phyloP scores from a whole-genome alignment of 306 rosid species.

The Ormosia semicastrata region DNA sequence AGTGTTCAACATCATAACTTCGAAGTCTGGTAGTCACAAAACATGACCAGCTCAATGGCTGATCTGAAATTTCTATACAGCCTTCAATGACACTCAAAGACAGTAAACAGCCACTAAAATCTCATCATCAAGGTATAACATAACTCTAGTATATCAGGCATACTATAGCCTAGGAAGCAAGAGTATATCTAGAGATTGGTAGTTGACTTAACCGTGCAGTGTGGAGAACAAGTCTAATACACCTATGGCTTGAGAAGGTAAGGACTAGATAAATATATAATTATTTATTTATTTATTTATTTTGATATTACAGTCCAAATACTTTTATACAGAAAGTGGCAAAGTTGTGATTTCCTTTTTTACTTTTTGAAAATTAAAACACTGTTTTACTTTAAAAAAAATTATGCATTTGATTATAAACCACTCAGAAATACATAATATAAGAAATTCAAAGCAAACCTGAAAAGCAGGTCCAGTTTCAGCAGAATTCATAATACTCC shows the following conservation, averaged over 20 bases:
- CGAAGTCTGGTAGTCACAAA: neutral
- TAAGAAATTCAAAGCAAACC: constrained; percentile 57
- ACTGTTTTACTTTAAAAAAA: neutral
- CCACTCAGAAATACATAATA: neutral
- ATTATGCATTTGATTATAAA: constrained; percentile 1
- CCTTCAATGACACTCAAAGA: neutral
- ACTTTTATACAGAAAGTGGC: neutral
- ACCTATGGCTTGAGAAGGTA: neutral
- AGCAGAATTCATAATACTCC: constrained; percentile 97
- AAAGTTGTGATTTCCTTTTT: neutral
- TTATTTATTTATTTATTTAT: neutral
- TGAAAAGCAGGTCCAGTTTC: constrained; percentile 99
- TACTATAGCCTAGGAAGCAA: neutral
- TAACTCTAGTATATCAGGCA: neutral
- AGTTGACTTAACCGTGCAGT: neutral
- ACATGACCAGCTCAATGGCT: neutral
- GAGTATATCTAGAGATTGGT: neutral
- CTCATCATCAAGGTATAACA: neutral
- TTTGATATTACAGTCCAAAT: neutral
- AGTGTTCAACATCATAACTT: neutral
- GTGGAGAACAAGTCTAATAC: neutral
- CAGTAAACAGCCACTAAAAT: neutral
- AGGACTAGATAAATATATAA: neutral
- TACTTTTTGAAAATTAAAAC: neutral
- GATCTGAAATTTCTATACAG: neutral